phyloP scores from a whole-genome alignment of 176 grass and related monocot species.

The Oryza glaberrima region DNA sequence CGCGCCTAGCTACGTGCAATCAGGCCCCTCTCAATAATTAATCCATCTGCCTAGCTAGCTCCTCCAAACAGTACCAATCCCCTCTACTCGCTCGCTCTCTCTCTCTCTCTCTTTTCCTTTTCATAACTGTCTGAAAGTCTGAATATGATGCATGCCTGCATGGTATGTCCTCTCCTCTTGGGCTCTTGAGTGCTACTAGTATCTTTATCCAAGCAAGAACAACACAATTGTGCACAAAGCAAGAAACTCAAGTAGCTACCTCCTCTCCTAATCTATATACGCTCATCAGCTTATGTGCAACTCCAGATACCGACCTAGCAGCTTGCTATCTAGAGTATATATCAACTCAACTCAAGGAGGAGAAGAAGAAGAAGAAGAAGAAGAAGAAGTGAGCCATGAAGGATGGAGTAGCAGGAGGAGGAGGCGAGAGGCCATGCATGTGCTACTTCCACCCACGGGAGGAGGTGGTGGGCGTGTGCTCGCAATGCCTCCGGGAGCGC shows the following conservation, averaged over 20 bases:
- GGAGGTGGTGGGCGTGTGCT: slow-evolving; percentile 70
- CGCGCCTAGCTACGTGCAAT: too few species aligned
- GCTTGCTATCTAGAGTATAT: too few species aligned
- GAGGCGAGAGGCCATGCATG: neutral
- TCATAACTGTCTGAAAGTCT: too few species aligned
- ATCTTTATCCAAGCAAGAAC: neutral
- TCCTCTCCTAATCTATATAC: too few species aligned
- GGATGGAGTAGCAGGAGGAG: slow-evolving; percentile 6
- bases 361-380: neutral
- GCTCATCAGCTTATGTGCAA: neutral
- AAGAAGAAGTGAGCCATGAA: slow-evolving; percentile 1
- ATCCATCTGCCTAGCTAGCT: neutral
- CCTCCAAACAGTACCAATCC: neutral
- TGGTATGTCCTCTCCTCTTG: neutral
- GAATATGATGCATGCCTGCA: too few species aligned
- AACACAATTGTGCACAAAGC: too few species aligned
- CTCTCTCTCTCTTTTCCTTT: neutral
- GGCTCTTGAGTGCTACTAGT: too few species aligned
- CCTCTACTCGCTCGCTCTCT: neutral
- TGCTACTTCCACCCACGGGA: slow-evolving; percentile 78
- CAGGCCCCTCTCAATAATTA: too few species aligned
- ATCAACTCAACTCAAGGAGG: too few species aligned
- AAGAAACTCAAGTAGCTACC: too few species aligned
- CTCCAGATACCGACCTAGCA: neutral
- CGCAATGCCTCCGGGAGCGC: slow-evolving; percentile 76